Evolutionary conservation across 345 rosid species (phyloP).

Genomic region (Jatropha curcas): DNA sequence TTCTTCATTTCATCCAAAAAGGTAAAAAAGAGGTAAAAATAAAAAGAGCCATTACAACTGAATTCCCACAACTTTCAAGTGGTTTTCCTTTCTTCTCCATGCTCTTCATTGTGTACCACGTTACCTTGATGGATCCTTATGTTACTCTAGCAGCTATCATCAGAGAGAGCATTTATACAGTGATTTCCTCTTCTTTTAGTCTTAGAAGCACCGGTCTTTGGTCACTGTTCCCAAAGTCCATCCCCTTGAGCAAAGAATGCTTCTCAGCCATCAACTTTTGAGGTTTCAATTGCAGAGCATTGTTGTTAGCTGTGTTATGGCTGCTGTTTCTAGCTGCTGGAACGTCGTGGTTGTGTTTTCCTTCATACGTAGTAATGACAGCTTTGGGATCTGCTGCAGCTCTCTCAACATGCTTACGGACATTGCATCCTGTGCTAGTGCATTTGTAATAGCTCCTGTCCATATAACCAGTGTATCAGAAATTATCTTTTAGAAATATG

Average conservation of each 20-base stretch:
- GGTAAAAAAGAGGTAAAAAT: not conserved
- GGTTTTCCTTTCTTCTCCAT: slow-evolving; percentile 1
- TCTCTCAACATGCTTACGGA: slow-evolving; percentile 94
- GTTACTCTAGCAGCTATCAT: not conserved
- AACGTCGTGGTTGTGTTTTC: slow-evolving; percentile 85
- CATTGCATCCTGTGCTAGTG: slow-evolving; percentile 80
- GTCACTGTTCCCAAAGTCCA: slow-evolving; percentile 49
- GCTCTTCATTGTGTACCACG: slow-evolving; percentile 13
- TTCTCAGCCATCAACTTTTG: slow-evolving; percentile 30
- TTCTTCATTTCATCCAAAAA: slow-evolving; percentile 14
- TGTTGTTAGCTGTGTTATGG: slow-evolving; percentile 35
- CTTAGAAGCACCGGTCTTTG: slow-evolving; percentile 61
- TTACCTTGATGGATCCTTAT: slow-evolving; percentile 14
- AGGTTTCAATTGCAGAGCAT: slow-evolving; percentile 28
- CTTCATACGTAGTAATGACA: slow-evolving; percentile 92
- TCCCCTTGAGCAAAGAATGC: slow-evolving; percentile 38
- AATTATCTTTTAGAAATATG: not conserved
- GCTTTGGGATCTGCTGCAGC: slow-evolving; percentile 87
- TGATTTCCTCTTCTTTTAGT: slow-evolving; percentile 70
- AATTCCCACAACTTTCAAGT: not conserved
- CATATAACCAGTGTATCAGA: slow-evolving; percentile 21
- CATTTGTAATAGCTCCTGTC: slow-evolving; percentile 93
- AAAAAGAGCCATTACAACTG: slow-evolving; percentile 1
- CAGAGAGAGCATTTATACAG: slow-evolving; percentile 34
- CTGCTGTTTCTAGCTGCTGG: slow-evolving; percentile 75